Conservation (phyloP, 2,329 filamentous ascomycete genomes). For the Nakataea oryzae region DNA sequence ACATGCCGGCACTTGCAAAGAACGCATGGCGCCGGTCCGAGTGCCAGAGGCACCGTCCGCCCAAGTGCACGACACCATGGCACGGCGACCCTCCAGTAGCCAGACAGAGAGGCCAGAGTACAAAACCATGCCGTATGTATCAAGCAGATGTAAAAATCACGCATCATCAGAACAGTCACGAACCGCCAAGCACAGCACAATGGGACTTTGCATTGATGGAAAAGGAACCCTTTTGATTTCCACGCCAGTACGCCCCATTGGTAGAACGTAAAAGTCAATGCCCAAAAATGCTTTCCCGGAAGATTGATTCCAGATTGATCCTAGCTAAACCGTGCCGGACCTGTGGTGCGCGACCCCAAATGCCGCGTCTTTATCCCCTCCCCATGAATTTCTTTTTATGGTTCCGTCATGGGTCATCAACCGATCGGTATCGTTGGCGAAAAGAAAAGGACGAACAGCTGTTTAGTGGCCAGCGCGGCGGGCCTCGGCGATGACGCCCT, state of each 20-base stretch:
- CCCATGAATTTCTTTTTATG: neutral
- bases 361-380: neutral
- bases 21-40: too few species aligned
- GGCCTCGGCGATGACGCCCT: conserved; percentile 93
- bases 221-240: neutral
- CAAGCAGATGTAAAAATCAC: neutral
- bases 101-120: neutral
- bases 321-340: neutral
- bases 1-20: neutral
- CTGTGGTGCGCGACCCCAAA: neutral
- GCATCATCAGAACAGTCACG: neutral
- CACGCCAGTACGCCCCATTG: neutral
- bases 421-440: neutral
- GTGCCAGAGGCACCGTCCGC: too few species aligned
- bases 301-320: neutral
- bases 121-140: neutral
- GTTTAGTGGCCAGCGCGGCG: conserved; percentile 55
- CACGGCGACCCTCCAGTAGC: too few species aligned
- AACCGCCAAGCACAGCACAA: neutral
- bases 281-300: neutral
- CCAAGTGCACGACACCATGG: too few species aligned
- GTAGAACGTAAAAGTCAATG: neutral
- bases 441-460: neutral
- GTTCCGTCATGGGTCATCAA: neutral
- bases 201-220: neutral